Evolutionary conservation across 78 protist genomes (phyloP).

Genomic region (Pelomyxa schiedti): DNA sequence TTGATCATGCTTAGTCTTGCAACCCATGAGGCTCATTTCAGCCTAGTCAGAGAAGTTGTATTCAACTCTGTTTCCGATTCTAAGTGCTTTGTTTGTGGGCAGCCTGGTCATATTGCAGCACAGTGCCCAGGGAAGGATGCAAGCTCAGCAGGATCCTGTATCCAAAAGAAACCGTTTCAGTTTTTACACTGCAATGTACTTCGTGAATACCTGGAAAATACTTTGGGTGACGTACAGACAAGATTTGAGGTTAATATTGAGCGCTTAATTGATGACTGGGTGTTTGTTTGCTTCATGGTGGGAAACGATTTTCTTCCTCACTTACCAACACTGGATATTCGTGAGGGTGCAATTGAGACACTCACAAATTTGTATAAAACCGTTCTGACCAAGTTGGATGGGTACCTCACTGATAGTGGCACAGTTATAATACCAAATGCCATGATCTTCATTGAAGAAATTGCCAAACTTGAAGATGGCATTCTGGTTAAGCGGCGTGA

Average conservation of each 20-base stretch:
- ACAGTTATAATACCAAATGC: constrained; percentile 26
- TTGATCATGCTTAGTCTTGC: constrained; percentile 94
- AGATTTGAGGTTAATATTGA: constrained; percentile 74
- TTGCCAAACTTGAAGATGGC: constrained; percentile 31
- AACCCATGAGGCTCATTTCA: constrained; percentile 96
- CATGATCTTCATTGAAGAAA: constrained; percentile 15
- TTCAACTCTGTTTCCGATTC: neutral
- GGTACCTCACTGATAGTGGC: constrained; percentile 75
- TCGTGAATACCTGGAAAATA: constrained; percentile 54
- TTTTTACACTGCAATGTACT: no score
- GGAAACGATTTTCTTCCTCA: constrained; percentile 99
- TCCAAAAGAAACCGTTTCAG: neutral
- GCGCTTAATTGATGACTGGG: constrained; percentile 91
- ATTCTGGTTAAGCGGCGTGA: neutral
- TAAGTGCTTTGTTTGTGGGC: neutral
- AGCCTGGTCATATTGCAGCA: neutral
- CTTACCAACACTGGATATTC: constrained; percentile 89
- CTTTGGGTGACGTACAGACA: constrained; percentile 14
- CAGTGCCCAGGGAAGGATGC: neutral
- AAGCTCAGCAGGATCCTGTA: constrained; percentile 19
- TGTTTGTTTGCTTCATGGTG: constrained; percentile 87
- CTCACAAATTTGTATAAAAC: constrained; percentile 58
- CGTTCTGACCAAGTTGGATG: constrained; percentile 47
- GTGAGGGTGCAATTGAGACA: constrained; percentile 78
- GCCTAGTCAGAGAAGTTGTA: constrained; percentile 79